These are phyloP conservation scores for Phyllosticta ampelicida DNA, from an alignment of 2,329 filamentous ascomycete genomes.

Conservation along the genomic window DNA sequence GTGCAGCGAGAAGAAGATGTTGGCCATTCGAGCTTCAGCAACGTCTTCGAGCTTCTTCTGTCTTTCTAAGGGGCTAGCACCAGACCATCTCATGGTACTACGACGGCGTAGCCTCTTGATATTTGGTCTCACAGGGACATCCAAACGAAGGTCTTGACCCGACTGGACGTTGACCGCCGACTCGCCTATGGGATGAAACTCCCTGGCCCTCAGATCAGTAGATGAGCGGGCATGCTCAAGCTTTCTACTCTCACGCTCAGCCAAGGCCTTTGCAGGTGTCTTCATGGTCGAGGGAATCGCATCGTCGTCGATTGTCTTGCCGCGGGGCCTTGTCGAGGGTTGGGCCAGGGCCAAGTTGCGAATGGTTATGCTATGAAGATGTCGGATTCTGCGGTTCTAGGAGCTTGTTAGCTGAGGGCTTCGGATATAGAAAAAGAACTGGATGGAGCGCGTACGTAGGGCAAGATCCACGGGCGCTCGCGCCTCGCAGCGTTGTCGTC, in stretches of 20 bases:
- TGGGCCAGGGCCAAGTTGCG: slow-evolving; percentile 68
- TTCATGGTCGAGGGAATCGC: slow-evolving; percentile 56
- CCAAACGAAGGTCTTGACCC: slow-evolving; percentile 1
- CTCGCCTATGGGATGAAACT: slow-evolving; percentile 17
- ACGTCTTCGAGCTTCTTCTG: slow-evolving; percentile 70
- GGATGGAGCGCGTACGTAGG: slow-evolving; percentile 20
- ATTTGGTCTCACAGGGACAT: slow-evolving; percentile 21
- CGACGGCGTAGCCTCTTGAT: slow-evolving; percentile 38
- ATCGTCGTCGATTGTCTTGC: slow-evolving; percentile 64
- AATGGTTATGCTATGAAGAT: slow-evolving; percentile 75
- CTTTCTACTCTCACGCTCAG: slow-evolving; percentile 38
- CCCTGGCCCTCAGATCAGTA: slow-evolving; percentile 36
- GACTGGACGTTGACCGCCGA: slow-evolving; percentile 16
- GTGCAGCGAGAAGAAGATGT: slow-evolving; percentile 83
- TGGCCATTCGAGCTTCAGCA: slow-evolving; percentile 61
- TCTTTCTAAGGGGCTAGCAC: slow-evolving; percentile 46
- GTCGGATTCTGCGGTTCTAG: slow-evolving; percentile 77
- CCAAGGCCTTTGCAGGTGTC: slow-evolving; percentile 55
- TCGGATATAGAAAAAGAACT: not conserved
- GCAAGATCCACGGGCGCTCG: slow-evolving; percentile 29
- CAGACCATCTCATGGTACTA: slow-evolving; percentile 53
- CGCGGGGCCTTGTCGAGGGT: slow-evolving; percentile 39
- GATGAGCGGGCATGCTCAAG: slow-evolving; percentile 51
- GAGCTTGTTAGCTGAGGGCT: not conserved
- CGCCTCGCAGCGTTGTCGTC: slow-evolving; percentile 14